Evolutionary conservation across 805 yeast species (phyloP), one percentile per base, ranked within the genome.

Genomic region (Wickerhamiella allomyrinae): DNA sequence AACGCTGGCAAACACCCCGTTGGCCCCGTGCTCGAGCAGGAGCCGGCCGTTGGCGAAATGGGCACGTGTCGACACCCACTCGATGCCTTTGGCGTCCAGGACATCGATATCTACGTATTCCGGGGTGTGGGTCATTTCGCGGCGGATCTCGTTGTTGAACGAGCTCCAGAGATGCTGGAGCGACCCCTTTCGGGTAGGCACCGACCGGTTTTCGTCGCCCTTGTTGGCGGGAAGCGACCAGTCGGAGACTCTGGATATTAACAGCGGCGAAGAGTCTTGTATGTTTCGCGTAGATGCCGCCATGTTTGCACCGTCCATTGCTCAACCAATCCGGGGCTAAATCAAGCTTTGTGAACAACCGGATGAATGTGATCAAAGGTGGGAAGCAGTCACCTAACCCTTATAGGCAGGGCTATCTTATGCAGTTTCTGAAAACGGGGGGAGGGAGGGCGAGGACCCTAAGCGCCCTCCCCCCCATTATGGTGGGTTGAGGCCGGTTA

Each of bases 31-130:
- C 14, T 34, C 37, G 8, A 51, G 37, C 13, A 22, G 41, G 22
- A 41, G 29, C 1, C 43, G 47, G 17, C 43, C 48, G 2, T 20
- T 25, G 3, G n/a, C 24, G 13, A 52, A 37, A 5, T 14, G 14
- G 1, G 44, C 44, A 1, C 20, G 19, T 13, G 45, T 41, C 8
- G 46, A 40, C 5, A 45, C 22, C 55, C 57, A 49, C 13, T 41
- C 45, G 19, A 25, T 19, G 15, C 46, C 49, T 24, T 41, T 33
- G 17, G 36, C 44, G 29, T 44, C 50, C 29, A 50, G 44, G 14
- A 49, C 41, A 13, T 41, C 39, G 23, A 51, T 46, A 3, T 29
- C 37, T 19, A 48, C 39, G 13, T 37, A 41, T 5, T 17, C 34
- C 1, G 11, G 24, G 5, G 21, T 21, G 8, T 22, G 34, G 20